These are phyloP conservation scores for Aspergillus sclerotiicarbonarius DNA, from an alignment of 495 filamentous ascomycete genomes.

Conservation along the genomic window DNA sequence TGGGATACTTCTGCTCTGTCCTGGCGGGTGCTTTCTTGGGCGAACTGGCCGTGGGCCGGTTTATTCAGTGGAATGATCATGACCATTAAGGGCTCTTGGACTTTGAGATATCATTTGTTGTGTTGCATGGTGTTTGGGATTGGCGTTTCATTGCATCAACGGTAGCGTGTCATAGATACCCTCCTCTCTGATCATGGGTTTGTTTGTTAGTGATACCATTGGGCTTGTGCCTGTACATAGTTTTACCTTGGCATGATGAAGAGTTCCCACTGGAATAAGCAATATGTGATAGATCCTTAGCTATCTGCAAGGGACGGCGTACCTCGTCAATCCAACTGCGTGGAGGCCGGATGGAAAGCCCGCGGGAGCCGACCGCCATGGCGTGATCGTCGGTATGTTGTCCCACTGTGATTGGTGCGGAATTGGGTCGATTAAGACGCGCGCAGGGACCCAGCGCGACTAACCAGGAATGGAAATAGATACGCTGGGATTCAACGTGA, in stretches of 20 bases:
- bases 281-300: background rate
- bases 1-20: slow-evolving; percentile 91
- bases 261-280: background rate
- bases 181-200: background rate
- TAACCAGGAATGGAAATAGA: background rate
- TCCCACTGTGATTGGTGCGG: background rate
- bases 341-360: background rate
- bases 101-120: background rate
- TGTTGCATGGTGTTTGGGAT: background rate
- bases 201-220: background rate
- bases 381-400: background rate
- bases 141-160: background rate
- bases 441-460: background rate
- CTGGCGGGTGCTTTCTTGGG: slow-evolving; percentile 81
- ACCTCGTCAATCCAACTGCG: background rate
- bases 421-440: background rate
- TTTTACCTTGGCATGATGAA: background rate
- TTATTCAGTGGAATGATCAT: slow-evolving; percentile 38
- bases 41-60: slow-evolving; percentile 76
- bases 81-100: slow-evolving; percentile 17
- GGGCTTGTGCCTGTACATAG: background rate
- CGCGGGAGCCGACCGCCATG: background rate
- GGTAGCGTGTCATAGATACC: background rate
- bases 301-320: background rate
- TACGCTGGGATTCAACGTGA: background rate